Base-by-base conservation (phyloP, 257 asterid species). In the Fraxinus pennsylvanica region DNA sequence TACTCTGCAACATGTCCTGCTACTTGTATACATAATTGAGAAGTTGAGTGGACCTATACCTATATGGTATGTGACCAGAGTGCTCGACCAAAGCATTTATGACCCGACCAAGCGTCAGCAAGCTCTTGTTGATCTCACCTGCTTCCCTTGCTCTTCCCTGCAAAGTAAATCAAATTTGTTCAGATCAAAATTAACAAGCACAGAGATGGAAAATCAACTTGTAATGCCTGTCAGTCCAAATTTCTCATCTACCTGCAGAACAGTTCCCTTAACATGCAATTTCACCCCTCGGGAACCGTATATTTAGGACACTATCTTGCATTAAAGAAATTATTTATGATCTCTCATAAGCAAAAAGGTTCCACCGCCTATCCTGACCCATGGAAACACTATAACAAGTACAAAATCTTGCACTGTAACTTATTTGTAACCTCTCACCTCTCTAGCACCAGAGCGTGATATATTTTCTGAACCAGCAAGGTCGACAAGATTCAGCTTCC, bases 91-190 rank as follows among this genome's bases (percentile, higher is more conserved):
- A 84, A 81, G 99, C 92, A 82, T 93, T 96, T 86, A 96, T 96
- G 69, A 91, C 94, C 73, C 99, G 96, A 50, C 99, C 99, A 74
- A 96, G 97, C 27, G 98, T 96, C 81, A 96, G 87, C 94, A 96
- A 88, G 87, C 99, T 96, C 89, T 96, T 96, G 90, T 96, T 96
- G 84, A 96, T 96, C 83, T 96, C 99, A 76, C 99, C 99, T 21
- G 99, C 99, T 89, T 96, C 99, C 88, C 99, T 92, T 74, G 99
- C 99, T 88, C 99, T 90, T 13, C 99, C 98, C 99, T 96, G 92
- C 52, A 78, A 87, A 75, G 76, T 38, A 32, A 36, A 22, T 50
- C 10, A 68, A 71, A 79, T 65, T 29, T 69, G 74, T 74, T 76
- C 9, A 38, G 10, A 38, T 38, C 2, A 38, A 38, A 38, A 36